phyloP scores from a whole-genome alignment of 2,329 filamentous ascomycete genomes.

The Capronia epimyces region DNA sequence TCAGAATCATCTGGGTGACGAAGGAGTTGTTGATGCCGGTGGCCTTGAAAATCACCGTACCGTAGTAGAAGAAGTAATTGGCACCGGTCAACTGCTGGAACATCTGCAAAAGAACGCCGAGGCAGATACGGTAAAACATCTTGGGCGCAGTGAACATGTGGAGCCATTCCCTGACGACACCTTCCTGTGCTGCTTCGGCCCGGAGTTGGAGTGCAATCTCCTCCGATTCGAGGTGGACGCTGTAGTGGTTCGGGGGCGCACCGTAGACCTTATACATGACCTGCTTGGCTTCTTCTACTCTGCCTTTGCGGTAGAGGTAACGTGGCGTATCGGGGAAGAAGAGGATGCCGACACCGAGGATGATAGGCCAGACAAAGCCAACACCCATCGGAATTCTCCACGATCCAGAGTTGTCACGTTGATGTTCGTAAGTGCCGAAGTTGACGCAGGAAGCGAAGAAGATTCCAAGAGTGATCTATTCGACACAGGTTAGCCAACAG shows the following conservation, averaged over 20 bases:
- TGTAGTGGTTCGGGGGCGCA: constrained; percentile 51
- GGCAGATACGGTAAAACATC: constrained; percentile 44
- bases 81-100: constrained; percentile 47
- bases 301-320: constrained; percentile 53
- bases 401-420: constrained; percentile 30
- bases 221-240: constrained; percentile 50
- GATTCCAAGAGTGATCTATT: constrained; percentile 54
- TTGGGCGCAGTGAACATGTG: constrained; percentile 45
- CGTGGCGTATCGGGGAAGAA: constrained; percentile 55
- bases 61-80: constrained; percentile 50
- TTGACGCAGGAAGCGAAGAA: constrained; percentile 56
- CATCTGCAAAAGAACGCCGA: constrained; percentile 44
- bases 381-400: constrained; percentile 52
- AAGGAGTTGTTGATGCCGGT: constrained; percentile 70
- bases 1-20: constrained; percentile 77
- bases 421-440: constrained; percentile 37
- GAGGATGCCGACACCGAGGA: constrained; percentile 51
- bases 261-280: constrained; percentile 54
- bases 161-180: constrained; percentile 38
- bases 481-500: constrained; percentile 30
- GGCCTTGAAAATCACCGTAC: constrained; percentile 54
- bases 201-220: constrained; percentile 55
- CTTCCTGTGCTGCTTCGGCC: constrained; percentile 47
- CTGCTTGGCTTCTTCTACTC: constrained; percentile 46
- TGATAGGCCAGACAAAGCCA: constrained; percentile 50